A percentile compares a stretch with the other conserved stretches of the same genome.
These are phyloP conservation scores for Cystobasidium sp. DNA, from an alignment of 1,284 basidiomycete genomes.

Conservation along the genomic window DNA sequence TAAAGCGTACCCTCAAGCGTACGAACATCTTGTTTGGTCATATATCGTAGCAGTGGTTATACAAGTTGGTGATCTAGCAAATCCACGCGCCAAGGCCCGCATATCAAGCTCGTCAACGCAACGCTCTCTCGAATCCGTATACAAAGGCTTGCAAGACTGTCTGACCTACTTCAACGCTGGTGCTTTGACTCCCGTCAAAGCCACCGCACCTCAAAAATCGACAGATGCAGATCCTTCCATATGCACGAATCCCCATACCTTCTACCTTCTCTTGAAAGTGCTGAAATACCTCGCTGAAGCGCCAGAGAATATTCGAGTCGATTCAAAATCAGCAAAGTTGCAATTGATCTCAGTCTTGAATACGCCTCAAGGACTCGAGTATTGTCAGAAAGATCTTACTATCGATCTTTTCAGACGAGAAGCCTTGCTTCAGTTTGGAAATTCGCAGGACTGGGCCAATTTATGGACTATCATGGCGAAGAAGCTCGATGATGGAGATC, in stretches of 20 bases:
- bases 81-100: background rate
- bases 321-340: background rate
- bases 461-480: slow-evolving; percentile 69
- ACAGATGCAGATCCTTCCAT: background rate
- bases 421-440: slow-evolving; percentile 46
- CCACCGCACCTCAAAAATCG: background rate
- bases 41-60: slow-evolving; percentile 16
- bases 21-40: slow-evolving; percentile 18
- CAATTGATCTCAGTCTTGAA: background rate
- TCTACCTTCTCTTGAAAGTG: slow-evolving; percentile 11
- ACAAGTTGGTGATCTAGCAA: slow-evolving; percentile 5
- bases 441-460: slow-evolving; percentile 57
- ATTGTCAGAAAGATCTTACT: slow-evolving; percentile 67
- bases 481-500: slow-evolving; percentile 60
- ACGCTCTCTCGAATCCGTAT: background rate
- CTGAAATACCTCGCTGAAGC: slow-evolving; percentile 1
- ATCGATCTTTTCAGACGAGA: slow-evolving; percentile 63
- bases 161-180: slow-evolving; percentile 1
- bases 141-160: slow-evolving; percentile 9
- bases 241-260: slow-evolving; percentile 4
- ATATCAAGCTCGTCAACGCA: background rate
- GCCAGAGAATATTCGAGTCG: background rate
- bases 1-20: background rate
- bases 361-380: slow-evolving; percentile 40
- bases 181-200: background rate